phyloP scores from a whole-genome alignment of 73 alveolate species.

The Urostyla sp. region DNA sequence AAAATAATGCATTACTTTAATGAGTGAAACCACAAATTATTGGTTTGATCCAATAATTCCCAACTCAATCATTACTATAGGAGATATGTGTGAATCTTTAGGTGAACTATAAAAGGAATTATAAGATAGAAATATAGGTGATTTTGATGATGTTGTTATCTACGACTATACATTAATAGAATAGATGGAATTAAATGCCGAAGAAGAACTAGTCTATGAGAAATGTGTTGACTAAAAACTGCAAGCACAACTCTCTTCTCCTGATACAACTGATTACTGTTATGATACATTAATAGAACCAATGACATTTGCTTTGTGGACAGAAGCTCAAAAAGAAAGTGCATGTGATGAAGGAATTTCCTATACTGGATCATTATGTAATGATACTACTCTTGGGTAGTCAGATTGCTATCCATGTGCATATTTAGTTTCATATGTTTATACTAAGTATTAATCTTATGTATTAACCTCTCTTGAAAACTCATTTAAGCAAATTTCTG shows the following conservation, averaged over 20 bases:
- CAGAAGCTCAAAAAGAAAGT: background rate
- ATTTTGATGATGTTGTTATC: background rate
- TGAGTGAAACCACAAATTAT: conserved; percentile 1
- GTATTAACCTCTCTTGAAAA: conserved; percentile 15
- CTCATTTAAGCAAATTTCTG: background rate
- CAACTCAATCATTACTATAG: conserved; percentile 6
- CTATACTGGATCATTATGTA: background rate
- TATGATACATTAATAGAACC: no score
- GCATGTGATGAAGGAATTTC: conserved; percentile 32
- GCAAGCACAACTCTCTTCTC: background rate
- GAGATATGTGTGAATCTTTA: conserved; percentile 35
- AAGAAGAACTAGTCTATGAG: conserved; percentile 36
- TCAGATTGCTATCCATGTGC: conserved; percentile 47
- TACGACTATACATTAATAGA: conserved; percentile 4
- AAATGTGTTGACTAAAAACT: conserved; percentile 18
- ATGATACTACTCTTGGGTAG: background rate
- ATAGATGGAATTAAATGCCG: conserved; percentile 16
- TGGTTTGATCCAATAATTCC: conserved; percentile 46
- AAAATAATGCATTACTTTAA: background rate
- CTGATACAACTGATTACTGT: background rate
- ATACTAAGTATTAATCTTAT: conserved; percentile 10
- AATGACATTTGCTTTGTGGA: conserved; percentile 13
- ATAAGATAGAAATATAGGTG: background rate
- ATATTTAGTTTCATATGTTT: conserved; percentile 16
- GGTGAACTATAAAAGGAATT: background rate